phyloP scores from a whole-genome alignment of 371 early-diverging fungal genomes.

The Nematocida homosporus region DNA sequence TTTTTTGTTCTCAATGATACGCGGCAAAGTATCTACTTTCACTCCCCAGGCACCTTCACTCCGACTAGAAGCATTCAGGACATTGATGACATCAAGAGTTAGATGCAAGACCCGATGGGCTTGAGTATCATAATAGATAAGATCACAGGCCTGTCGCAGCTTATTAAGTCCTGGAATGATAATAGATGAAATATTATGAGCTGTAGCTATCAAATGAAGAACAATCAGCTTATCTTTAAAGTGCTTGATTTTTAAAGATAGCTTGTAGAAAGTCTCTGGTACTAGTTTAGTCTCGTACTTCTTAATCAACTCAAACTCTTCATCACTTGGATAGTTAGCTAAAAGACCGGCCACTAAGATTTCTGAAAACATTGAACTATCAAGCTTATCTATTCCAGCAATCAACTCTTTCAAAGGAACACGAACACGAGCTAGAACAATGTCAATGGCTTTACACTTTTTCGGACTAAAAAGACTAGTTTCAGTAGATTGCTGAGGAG shows the following conservation, averaged over 20 bases:
- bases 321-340: constrained; percentile 25
- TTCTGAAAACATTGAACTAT: constrained; percentile 12
- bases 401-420: constrained; percentile 19
- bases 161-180: constrained; percentile 27
- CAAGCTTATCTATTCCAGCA: not conserved
- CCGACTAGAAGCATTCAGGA: constrained; percentile 13
- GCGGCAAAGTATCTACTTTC: constrained; percentile 10
- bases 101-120: not conserved
- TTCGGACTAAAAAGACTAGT: constrained; percentile 7
- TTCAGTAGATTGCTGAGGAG: not conserved
- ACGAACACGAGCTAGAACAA: constrained; percentile 19
- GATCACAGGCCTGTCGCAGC: not conserved
- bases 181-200: not conserved
- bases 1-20: constrained; percentile 8
- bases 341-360: constrained; percentile 19
- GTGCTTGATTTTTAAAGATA: not conserved
- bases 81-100: constrained; percentile 3
- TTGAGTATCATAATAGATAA: not conserved
- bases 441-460: constrained; percentile 42
- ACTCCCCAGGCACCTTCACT: constrained; percentile 45
- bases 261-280: constrained; percentile 42
- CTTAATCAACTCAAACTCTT: constrained; percentile 23
- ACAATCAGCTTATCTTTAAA: constrained; percentile 35
- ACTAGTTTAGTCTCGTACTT: constrained; percentile 1
- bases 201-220: constrained; percentile 1